Evolutionary conservation across 495 filamentous ascomycete species (phyloP).

Genomic region (Endocarpon pusillum): DNA sequence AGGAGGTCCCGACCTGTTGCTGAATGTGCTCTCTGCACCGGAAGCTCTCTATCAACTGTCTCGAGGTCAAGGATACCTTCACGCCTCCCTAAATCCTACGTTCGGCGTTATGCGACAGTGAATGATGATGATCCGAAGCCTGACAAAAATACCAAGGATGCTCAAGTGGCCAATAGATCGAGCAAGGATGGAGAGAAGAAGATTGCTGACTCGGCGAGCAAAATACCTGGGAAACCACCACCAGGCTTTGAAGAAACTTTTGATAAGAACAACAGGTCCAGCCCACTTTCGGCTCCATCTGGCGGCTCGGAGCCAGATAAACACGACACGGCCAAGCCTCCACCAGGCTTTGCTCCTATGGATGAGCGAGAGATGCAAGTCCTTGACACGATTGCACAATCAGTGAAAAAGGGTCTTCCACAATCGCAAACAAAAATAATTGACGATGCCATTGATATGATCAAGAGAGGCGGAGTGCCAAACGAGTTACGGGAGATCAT

Average conservation of each 20-base stretch:
- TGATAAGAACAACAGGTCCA: conserved; percentile 15
- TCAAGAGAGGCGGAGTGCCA: conserved; percentile 36
- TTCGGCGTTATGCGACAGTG: too few species aligned
- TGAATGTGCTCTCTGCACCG: neutral
- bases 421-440: conserved; percentile 22
- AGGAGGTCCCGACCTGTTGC: conserved; percentile 1
- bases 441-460: conserved; percentile 22
- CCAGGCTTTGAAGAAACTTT: conserved; percentile 8
- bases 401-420: conserved; percentile 31
- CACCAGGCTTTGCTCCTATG: conserved; percentile 19
- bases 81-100: too few species aligned
- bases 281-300: conserved; percentile 15
- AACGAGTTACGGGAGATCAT: conserved; percentile 30
- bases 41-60: too few species aligned
- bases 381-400: conserved; percentile 23
- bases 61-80: too few species aligned
- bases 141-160: neutral
- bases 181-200: conserved; percentile 21
- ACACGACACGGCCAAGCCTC: conserved; percentile 22
- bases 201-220: conserved; percentile 14
- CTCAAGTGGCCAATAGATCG: conserved; percentile 4
- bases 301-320: conserved; percentile 17
- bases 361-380: conserved; percentile 21
- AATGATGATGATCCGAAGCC: too few species aligned
- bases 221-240: conserved; percentile 16